These are phyloP conservation scores for Amborella trichopoda DNA, from an alignment of 164 flowering plant genomes.

Conservation along the genomic window DNA sequence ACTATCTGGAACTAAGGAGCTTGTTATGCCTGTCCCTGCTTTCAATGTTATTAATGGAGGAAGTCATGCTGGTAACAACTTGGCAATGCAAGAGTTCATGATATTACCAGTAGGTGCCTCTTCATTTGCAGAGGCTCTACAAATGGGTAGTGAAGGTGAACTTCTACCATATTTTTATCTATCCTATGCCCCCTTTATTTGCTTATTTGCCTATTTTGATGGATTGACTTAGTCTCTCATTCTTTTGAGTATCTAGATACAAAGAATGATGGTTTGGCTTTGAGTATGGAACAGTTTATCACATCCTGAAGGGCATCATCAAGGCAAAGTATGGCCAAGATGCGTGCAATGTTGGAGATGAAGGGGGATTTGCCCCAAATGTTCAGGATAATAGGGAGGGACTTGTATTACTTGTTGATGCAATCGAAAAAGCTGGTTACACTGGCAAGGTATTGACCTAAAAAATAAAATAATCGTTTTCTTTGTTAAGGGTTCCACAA, in stretches of 20 bases:
- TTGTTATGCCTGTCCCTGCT: conserved; percentile 98
- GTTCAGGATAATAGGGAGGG: conserved; percentile 98
- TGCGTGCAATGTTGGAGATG: conserved; percentile 99
- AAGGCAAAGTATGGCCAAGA: conserved; percentile 92
- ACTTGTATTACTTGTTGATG: conserved; percentile 73
- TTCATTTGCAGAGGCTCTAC: conserved; percentile 86
- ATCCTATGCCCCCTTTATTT: too few relatives aligned
- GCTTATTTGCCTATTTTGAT: too few relatives aligned
- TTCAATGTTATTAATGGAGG: conserved; percentile 98
- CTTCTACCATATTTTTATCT: too few relatives aligned
- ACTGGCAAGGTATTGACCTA: conserved; percentile 70
- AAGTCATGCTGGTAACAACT: conserved; percentile 93
- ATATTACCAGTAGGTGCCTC: conserved; percentile 87
- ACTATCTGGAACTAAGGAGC: conserved; percentile 77
- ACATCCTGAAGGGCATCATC: conserved; percentile 76
- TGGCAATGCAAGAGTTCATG: conserved; percentile 99
- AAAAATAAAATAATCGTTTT: not conserved
- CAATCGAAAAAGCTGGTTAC: conserved; percentile 96
- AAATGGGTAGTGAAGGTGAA: conserved; percentile 97
- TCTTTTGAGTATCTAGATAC: too few relatives aligned
- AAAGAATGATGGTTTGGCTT: too few relatives aligned
- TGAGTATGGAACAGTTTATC: conserved; percentile 70
- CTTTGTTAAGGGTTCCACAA: too few relatives aligned
- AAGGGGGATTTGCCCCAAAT: conserved; percentile 97
- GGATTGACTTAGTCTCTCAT: too few relatives aligned